Evolutionary conservation across 306 rosid species (phyloP), one percentile per base, ranked within the genome.

Genomic region (Cotoneaster glaucophyllus): DNA sequence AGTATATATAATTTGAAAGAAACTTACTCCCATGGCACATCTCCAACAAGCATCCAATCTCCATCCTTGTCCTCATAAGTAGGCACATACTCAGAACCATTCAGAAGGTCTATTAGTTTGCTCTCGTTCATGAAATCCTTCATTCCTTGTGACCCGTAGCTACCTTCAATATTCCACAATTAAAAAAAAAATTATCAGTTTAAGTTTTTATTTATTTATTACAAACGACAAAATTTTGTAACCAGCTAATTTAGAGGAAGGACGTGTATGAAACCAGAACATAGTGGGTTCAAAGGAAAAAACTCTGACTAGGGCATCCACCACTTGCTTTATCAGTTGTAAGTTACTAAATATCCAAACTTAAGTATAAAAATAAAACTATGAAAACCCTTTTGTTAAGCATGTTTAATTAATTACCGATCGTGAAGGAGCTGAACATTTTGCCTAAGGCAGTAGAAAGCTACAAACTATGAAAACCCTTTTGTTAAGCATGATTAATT

Each of bases 21-120:
- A 25, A 88, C 98, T 82, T 41, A 93, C 97, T 88, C 87, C 98
- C 98, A 93, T 26, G 98, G 98, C 5, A 93, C 98, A 68, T 93
- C 98, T 5, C 98, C 98, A 0, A 93, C 96, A 37, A 93, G 97
- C 98, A 93, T 91, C 98, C 98, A 93, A 56, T 93, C 98, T 5
- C 93, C 96, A 67, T 93, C 98, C 53, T 86, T 93, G 85, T 93
- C 97, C 80, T 93, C 86, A 29, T 91, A 93, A 3, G 90, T 88
- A 1, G 96, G 90, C 6, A 91, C 92, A 52, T 89, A 93, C 21
- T 93, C 96, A 43, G 96, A 91, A 11, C 89, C 91, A 69, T 85
- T 91, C 81, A 93, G 78, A 54, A 93, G 88, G 68, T 88, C 98
- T 6, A 86, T 81, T 74, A 86, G 77, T 80, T 90, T 93, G 82